Percentiles rank a stretch among this genome's conserved stretches.
Evolutionary conservation across 768 basidiomycete genomes (phyloP).

Genomic region (Termitomyces sp.): DNA sequence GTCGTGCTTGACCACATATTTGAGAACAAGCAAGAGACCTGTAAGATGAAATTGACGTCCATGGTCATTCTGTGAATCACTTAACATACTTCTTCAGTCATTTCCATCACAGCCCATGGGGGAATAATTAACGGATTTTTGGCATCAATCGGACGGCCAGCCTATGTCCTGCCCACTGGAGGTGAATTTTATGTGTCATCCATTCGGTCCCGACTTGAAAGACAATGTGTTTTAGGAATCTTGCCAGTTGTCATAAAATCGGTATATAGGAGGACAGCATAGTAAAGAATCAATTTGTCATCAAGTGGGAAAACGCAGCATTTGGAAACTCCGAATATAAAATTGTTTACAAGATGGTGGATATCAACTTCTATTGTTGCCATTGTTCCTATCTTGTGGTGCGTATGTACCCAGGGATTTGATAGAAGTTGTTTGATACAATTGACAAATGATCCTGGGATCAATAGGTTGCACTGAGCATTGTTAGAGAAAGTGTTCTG

Average conservation of each 20-base stretch:
- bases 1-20: conserved; percentile 55
- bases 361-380: neutral
- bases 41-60: conserved; percentile 29
- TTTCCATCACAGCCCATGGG: conserved; percentile 64
- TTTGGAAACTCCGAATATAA: neutral
- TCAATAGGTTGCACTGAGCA: too few relatives aligned
- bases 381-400: neutral
- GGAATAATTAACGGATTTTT: conserved; percentile 59
- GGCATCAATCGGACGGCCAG: conserved; percentile 35
- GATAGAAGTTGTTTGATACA: neutral
- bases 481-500: neutral
- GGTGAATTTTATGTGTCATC: conserved; percentile 32
- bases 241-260: conserved; percentile 16
- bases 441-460: too few relatives aligned
- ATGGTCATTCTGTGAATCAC: neutral
- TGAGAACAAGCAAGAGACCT: conserved; percentile 33
- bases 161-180: conserved; percentile 53
- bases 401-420: neutral
- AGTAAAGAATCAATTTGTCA: neutral
- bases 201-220: neutral
- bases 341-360: neutral
- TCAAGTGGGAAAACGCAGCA: neutral
- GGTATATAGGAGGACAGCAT: neutral
- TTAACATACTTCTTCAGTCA: conserved; percentile 31
- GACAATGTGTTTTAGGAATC: conserved; percentile 10